Conservation (phyloP, 192 early-diverging fungal genomes). For the Umbelopsis isabellina region DNA sequence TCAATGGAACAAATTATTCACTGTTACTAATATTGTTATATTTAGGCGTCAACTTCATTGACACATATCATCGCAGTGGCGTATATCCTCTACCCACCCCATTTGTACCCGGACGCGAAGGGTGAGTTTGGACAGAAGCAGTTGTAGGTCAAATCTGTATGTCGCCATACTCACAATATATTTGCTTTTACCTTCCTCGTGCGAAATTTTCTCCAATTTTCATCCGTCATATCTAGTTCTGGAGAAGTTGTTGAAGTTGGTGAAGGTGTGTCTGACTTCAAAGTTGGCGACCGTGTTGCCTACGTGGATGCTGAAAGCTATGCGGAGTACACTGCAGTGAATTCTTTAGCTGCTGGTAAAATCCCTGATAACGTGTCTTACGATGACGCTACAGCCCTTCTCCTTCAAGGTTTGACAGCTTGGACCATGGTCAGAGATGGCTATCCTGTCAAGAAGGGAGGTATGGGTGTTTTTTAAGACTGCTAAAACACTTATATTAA, state of each 20-base stretch:
- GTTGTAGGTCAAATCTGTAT: neutral
- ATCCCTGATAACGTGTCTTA: slow-evolving; percentile 54
- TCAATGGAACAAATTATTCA: neutral
- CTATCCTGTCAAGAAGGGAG: slow-evolving; percentile 67
- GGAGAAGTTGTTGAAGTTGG: slow-evolving; percentile 83
- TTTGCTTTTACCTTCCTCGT: neutral
- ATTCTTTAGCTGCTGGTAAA: slow-evolving; percentile 45
- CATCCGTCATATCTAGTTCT: slow-evolving; percentile 29
- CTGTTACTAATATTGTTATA: neutral
- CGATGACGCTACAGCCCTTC: slow-evolving; percentile 64
- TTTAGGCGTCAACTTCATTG: slow-evolving; percentile 81
- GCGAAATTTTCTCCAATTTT: neutral
- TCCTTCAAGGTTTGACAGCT: slow-evolving; percentile 86
- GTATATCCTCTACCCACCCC: slow-evolving; percentile 70
- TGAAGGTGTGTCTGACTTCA: slow-evolving; percentile 59
- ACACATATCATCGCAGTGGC: slow-evolving; percentile 87
- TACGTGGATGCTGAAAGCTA: slow-evolving; percentile 68
- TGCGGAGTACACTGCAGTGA: slow-evolving; percentile 72
- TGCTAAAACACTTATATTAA: neutral
- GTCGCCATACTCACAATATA: neutral
- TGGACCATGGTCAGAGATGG: slow-evolving; percentile 69
- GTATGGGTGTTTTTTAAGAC: slow-evolving; percentile 15
- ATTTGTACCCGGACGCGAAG: slow-evolving; percentile 79
- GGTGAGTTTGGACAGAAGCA: slow-evolving; percentile 21
- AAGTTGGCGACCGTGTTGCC: slow-evolving; percentile 83